Conservation (phyloP, 2,329 filamentous ascomycete genomes). For the Venturia pyrina region DNA sequence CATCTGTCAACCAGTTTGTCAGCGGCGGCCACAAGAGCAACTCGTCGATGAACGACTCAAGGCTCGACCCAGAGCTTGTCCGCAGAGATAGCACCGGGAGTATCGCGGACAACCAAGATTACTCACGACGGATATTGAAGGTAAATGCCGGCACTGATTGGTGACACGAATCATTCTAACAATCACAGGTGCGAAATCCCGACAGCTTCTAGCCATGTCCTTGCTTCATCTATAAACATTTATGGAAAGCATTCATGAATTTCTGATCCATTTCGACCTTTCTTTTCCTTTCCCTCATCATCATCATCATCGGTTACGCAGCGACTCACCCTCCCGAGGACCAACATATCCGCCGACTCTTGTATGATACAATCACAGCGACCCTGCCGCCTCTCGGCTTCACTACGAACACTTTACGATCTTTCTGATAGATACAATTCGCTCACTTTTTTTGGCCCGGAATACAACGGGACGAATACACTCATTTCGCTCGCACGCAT, state of each 20-base stretch:
- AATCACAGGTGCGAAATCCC: constrained; percentile 9
- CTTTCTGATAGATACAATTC: neutral
- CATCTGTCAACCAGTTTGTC: constrained; percentile 64
- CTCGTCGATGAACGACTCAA: constrained; percentile 67
- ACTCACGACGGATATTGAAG: constrained; percentile 90
- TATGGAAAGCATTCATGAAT: constrained; percentile 2
- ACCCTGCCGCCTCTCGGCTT: neutral
- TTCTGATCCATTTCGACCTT: neutral
- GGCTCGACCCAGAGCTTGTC: constrained; percentile 72
- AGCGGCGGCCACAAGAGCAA: constrained; percentile 52
- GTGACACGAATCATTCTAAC: neutral
- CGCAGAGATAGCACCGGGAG: constrained; percentile 86
- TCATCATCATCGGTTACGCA: neutral
- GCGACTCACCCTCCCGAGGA: neutral
- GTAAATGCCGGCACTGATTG: constrained; percentile 40
- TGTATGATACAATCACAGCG: neutral
- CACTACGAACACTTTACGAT: neutral
- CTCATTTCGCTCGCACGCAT: neutral
- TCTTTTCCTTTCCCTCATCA: neutral
- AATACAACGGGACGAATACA: constrained; percentile 1
- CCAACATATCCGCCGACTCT: neutral
- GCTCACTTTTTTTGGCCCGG: neutral
- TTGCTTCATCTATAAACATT: constrained; percentile 1
- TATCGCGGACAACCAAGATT: constrained; percentile 95
- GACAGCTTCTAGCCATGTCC: constrained; percentile 5